Conservation (phyloP, 176 grass and related monocot species). For the Themeda triandra region DNA sequence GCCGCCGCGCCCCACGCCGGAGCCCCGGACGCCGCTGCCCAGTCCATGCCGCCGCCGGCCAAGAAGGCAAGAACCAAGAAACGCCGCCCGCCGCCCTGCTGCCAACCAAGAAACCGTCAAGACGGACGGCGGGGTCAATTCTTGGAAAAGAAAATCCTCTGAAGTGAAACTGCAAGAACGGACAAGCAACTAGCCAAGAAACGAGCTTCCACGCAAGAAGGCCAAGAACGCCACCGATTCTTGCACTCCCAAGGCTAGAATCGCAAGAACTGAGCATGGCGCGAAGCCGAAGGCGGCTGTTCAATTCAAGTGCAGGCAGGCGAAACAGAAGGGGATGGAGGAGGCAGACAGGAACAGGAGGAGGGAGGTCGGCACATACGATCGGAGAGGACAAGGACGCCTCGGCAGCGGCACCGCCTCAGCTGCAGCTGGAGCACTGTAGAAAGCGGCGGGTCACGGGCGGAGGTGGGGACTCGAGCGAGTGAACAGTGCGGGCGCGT, state of each 20-base stretch:
- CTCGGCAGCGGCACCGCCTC: background rate
- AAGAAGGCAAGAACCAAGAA: background rate
- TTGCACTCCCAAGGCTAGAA: background rate
- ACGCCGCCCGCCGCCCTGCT: background rate
- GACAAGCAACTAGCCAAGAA: background rate
- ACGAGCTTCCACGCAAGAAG: background rate
- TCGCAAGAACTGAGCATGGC: background rate
- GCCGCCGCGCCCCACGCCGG: conserved; percentile 41
- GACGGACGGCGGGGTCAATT: background rate
- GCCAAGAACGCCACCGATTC: background rate
- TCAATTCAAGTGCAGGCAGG: background rate
- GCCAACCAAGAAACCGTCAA: conserved; percentile 26
- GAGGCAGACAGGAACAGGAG: background rate
- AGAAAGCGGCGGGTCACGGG: background rate
- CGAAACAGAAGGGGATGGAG: background rate
- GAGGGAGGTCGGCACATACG: conserved; percentile 7
- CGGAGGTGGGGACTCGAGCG: background rate
- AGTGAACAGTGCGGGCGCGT: background rate
- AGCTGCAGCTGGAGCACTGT: background rate
- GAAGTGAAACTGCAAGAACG: background rate
- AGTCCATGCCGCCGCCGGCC: conserved; percentile 44
- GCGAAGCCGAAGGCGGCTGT: background rate
- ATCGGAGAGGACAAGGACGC: conserved; percentile 16
- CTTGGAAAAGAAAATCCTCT: background rate
- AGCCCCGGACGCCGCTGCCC: conserved; percentile 42